Percentiles rank a stretch among this genome's conserved stretches.
Conservation (phyloP, 2,329 filamentous ascomycete genomes). For the Cryphonectria naterciae region DNA sequence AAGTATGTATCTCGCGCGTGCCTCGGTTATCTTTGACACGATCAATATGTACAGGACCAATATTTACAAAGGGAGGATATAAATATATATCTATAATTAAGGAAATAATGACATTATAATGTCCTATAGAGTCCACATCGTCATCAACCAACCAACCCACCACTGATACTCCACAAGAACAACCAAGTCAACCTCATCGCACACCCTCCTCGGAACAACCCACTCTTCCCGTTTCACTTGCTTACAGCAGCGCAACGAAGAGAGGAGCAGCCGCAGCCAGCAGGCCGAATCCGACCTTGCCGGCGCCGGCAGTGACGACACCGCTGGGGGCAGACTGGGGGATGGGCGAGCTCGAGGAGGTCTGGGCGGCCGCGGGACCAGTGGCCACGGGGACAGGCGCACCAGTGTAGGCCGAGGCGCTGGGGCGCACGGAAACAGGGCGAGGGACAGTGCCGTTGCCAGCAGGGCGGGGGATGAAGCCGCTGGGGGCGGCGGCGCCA, state of each 20-base stretch:
- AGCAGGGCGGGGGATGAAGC: constrained; percentile 21
- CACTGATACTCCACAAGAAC: not conserved
- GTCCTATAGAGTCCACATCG: constrained; percentile 5
- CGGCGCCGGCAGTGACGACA: constrained; percentile 24
- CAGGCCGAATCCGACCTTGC: constrained; percentile 28
- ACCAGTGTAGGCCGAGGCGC: constrained; percentile 6
- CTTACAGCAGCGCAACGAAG: constrained; percentile 27
- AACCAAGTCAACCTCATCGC: not conserved
- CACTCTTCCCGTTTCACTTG: not conserved
- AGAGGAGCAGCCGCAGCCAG: constrained; percentile 27
- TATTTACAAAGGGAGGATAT: constrained; percentile 2
- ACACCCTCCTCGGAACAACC: not conserved
- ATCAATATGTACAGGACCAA: not conserved
- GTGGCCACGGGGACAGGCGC: constrained; percentile 9
- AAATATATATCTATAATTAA: not conserved
- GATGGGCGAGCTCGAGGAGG: constrained; percentile 8
- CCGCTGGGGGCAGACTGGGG: constrained; percentile 5
- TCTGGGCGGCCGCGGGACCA: constrained; percentile 9
- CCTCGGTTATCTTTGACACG: not conserved
- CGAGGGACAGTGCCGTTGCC: constrained; percentile 25
- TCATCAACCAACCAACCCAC: not conserved
- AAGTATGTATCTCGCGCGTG: not conserved
- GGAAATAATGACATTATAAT: constrained; percentile 12
- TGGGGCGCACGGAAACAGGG: constrained; percentile 1
- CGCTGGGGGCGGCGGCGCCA: constrained; percentile 24